Percentiles rank a stretch among this genome's conserved stretches.
phyloP scores from a whole-genome alignment of 2,329 filamentous ascomycete genomes.

The Zalaria obscura region DNA sequence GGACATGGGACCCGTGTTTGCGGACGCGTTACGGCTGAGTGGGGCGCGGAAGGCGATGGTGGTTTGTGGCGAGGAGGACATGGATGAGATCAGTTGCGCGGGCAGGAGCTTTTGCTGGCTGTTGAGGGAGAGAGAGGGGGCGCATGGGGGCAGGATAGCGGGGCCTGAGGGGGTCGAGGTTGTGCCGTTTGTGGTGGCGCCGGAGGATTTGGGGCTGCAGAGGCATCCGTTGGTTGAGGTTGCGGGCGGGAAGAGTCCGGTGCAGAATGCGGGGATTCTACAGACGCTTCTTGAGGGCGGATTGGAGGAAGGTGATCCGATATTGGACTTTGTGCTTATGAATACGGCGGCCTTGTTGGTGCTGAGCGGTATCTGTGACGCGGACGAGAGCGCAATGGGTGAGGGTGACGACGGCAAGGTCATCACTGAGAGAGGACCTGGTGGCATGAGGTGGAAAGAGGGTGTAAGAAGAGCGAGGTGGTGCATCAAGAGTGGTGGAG shows the following conservation, averaged over 20 bases:
- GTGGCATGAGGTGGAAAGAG: conserved; percentile 86
- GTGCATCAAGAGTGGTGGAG: conserved; percentile 75
- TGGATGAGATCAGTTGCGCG: conserved; percentile 90
- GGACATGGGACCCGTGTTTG: conserved; percentile 78
- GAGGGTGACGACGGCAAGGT: conserved; percentile 67
- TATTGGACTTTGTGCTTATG: conserved; percentile 85
- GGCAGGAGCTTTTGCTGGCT: conserved; percentile 83
- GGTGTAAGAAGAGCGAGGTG: conserved; percentile 75
- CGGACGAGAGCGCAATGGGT: conserved; percentile 67
- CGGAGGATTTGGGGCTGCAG: conserved; percentile 75
- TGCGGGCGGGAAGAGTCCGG: conserved; percentile 70
- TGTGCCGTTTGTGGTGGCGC: conserved; percentile 63
- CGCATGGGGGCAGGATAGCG: conserved; percentile 24
- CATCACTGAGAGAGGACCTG: conserved; percentile 69
- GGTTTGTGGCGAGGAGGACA: conserved; percentile 84
- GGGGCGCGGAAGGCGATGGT: conserved; percentile 75
- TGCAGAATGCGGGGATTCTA: conserved; percentile 77
- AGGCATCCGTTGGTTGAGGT: conserved; percentile 63
- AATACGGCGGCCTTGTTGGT: conserved; percentile 86
- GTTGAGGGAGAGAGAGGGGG: conserved; percentile 39
- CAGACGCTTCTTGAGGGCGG: conserved; percentile 62
- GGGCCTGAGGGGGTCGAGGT: conserved; percentile 35
- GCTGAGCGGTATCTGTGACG: conserved; percentile 72
- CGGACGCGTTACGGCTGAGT: conserved; percentile 62
- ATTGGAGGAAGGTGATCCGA: conserved; percentile 61